Conservation (phyloP, 257 asterid genomes). For the Dorcoceras hygrometricum region DNA sequence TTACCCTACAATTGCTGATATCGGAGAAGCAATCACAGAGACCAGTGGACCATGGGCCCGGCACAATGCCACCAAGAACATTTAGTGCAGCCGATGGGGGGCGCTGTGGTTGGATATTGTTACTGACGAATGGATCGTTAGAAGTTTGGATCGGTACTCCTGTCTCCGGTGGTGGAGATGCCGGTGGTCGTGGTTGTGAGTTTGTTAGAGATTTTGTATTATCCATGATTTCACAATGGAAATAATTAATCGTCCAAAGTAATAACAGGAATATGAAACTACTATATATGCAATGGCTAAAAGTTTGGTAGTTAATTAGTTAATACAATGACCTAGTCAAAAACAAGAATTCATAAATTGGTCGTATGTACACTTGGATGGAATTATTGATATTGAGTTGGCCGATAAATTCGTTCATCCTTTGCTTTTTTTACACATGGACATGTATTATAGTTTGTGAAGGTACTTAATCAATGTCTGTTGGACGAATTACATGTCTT, state of each 20-base stretch:
- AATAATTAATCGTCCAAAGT: no score
- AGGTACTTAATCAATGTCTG: no score
- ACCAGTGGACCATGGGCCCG: slow-evolving; percentile 42
- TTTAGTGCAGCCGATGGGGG: background rate
- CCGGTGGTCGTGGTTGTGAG: background rate
- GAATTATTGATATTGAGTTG: background rate
- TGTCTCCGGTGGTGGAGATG: background rate
- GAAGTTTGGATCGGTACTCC: slow-evolving; percentile 1
- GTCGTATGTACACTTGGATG: background rate
- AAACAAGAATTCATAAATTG: background rate
- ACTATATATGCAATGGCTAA: no score
- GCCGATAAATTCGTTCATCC: background rate
- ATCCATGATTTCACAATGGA: slow-evolving; percentile 2
- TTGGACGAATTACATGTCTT: no score
- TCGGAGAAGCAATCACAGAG: slow-evolving; percentile 43
- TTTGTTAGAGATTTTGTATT: background rate
- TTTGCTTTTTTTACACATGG: no score
- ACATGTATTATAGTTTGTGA: no score
- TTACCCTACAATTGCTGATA: slow-evolving; percentile 35
- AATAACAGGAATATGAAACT: background rate
- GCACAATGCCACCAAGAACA: slow-evolving; percentile 12
- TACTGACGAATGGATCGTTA: background rate
- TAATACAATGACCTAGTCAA: background rate
- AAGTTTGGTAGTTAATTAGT: no score
- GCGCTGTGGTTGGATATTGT: background rate